phyloP scores from a whole-genome alignment of 2,329 filamentous ascomycete species.

The Ceratocystis colombiana region DNA sequence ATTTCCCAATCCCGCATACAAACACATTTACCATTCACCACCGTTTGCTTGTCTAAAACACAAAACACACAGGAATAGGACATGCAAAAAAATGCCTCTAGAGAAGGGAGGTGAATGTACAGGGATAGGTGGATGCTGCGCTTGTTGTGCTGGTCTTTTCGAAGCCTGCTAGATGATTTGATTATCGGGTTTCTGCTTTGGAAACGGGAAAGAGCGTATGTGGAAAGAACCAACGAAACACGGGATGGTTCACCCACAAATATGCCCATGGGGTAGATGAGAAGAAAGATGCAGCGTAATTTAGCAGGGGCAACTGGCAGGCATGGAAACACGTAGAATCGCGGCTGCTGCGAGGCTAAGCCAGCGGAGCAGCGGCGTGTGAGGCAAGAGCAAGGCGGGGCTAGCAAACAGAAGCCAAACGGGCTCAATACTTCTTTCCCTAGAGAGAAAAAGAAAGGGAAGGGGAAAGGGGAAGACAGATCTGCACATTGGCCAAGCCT shows the following conservation, averaged over 20 bases:
- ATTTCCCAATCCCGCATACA: not conserved
- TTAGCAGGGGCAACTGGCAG: not conserved
- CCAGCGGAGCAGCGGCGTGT: not conserved
- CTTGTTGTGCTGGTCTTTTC: not conserved
- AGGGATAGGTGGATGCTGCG: not conserved
- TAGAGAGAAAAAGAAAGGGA: not conserved
- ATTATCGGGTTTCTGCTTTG: not conserved
- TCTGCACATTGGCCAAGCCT: not conserved
- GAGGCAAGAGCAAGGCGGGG: not conserved
- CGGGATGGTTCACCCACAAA: not conserved
- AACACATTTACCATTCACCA: not conserved
- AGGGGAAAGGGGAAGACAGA: not conserved
- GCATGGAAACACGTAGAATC: not conserved
- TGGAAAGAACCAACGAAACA: not conserved
- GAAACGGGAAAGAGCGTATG: not conserved
- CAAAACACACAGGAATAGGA: not conserved
- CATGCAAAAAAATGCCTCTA: no score
- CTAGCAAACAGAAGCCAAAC: not conserved
- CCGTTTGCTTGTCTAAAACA: not conserved
- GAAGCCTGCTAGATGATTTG: not conserved
- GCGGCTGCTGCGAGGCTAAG: not conserved
- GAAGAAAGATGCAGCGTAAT: no score
- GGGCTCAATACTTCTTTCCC: not conserved
- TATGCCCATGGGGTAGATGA: not conserved
- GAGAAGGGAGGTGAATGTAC: not conserved